phyloP scores from a whole-genome alignment of 2,329 filamentous ascomycete species.

The Pyrenophora teres region DNA sequence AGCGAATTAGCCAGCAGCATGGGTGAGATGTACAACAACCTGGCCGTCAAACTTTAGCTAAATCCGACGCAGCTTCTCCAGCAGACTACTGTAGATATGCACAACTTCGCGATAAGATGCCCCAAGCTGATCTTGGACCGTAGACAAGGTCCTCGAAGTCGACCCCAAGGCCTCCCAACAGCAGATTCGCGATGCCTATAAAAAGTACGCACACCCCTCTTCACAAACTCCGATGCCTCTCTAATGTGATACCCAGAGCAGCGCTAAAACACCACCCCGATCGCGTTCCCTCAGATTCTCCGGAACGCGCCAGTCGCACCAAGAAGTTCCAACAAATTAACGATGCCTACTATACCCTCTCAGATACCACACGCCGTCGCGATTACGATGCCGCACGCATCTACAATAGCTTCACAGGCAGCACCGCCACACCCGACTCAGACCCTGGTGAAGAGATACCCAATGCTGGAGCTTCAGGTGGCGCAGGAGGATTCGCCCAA shows the following conservation, averaged over 20 bases:
- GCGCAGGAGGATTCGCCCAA: conserved; percentile 21
- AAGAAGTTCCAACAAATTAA: conserved; percentile 90
- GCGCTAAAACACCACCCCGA: conserved; percentile 94
- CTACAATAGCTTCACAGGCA: conserved; percentile 55
- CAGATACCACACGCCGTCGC: conserved; percentile 73
- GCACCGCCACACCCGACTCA: conserved; percentile 51
- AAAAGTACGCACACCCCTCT: conserved; percentile 61
- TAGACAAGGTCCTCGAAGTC: conserved; percentile 63
- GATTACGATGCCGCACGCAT: conserved; percentile 81
- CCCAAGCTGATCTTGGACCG: neutral
- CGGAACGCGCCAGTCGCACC: conserved; percentile 80
- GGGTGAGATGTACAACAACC: conserved; percentile 22
- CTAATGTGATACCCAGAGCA: conserved; percentile 58
- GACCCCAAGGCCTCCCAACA: conserved; percentile 74
- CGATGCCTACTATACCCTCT: conserved; percentile 91
- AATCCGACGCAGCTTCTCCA: conserved; percentile 22
- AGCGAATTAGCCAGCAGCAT: conserved; percentile 13
- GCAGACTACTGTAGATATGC: conserved; percentile 34
- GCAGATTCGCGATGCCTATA: conserved; percentile 93
- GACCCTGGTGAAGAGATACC: conserved; percentile 59
- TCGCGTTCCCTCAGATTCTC: conserved; percentile 80
- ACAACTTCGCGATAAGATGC: neutral
- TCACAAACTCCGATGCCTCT: neutral
- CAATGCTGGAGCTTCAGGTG: conserved; percentile 4
- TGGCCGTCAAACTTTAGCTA: conserved; percentile 13